Conservation (phyloP, 305 asterid species). For the Euphrasia arctica region DNA sequence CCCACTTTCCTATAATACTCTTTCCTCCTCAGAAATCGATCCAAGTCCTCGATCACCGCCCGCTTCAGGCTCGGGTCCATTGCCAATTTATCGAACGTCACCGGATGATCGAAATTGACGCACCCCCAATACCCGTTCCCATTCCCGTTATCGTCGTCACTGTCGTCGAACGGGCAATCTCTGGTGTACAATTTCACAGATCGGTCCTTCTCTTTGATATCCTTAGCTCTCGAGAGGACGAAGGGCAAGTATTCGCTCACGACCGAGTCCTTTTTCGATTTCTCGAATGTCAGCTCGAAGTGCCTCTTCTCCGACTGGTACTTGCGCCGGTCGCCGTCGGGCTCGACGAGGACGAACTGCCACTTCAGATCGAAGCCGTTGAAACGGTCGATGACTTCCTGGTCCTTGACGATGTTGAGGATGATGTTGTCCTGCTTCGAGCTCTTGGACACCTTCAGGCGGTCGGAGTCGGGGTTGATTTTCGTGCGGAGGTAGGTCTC, state of each 20-base stretch:
- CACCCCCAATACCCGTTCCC: constrained; percentile 54
- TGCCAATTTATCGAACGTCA: constrained; percentile 66
- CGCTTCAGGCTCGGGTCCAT: constrained; percentile 58
- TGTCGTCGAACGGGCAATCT: constrained; percentile 40
- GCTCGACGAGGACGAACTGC: constrained; percentile 48
- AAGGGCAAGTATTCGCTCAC: constrained; percentile 52
- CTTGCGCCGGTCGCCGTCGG: constrained; percentile 27
- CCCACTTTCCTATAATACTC: constrained; percentile 71
- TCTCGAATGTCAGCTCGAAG: constrained; percentile 61
- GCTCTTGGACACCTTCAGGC: constrained; percentile 45
- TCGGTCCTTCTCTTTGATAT: constrained; percentile 39
- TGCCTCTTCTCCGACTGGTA: constrained; percentile 41
- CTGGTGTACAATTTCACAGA: constrained; percentile 55
- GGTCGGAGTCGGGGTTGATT: constrained; percentile 43
- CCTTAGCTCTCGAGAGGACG: constrained; percentile 46
- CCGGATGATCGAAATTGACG: constrained; percentile 64
- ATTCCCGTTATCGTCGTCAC: constrained; percentile 36
- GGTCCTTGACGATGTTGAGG: constrained; percentile 46
- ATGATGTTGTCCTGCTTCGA: constrained; percentile 44
- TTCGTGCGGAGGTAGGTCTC: constrained; percentile 60
- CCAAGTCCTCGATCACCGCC: constrained; percentile 55
- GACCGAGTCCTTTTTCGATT: constrained; percentile 31
- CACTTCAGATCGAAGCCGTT: constrained; percentile 38
- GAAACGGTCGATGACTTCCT: constrained; percentile 37
- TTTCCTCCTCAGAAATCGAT: constrained; percentile 65